Percentiles rank a stretch among this genome's conserved stretches.
These are phyloP conservation scores for Alternaria atra DNA, from an alignment of 2,329 filamentous ascomycete genomes.

Conservation along the genomic window DNA sequence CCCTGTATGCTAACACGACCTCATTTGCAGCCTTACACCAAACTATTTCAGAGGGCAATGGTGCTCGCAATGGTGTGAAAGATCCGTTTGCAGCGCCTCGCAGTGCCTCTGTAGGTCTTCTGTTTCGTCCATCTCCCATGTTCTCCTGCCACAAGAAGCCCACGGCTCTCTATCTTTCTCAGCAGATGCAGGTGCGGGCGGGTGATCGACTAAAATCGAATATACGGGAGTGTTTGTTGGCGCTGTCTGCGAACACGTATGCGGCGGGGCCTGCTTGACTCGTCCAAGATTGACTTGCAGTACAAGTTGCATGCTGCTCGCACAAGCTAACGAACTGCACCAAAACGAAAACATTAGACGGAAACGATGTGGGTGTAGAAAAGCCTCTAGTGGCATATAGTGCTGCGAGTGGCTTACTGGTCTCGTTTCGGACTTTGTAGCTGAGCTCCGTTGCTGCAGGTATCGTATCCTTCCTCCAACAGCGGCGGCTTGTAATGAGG, in stretches of 20 bases:
- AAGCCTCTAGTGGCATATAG: not conserved
- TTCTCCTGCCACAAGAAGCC: not conserved
- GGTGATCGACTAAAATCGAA: conserved; percentile 15
- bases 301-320: not conserved
- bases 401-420: not conserved
- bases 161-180: not conserved
- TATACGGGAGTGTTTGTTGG: conserved; percentile 2
- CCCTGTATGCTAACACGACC: conserved; percentile 12
- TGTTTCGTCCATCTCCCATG: not conserved
- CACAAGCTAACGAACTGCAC: not conserved
- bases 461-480: not conserved
- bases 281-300: not conserved
- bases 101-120: not conserved
- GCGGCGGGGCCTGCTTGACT: conserved; percentile 2
- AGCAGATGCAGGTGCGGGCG: conserved; percentile 13
- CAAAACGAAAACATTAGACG: not conserved
- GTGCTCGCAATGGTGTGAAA: not conserved
- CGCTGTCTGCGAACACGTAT: conserved; percentile 4
- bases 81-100: not conserved
- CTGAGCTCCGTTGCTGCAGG: not conserved
- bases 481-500: not conserved
- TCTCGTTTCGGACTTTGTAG: not conserved
- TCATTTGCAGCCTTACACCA: not conserved
- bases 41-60: not conserved
- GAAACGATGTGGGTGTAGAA: not conserved